phyloP scores from a whole-genome alignment of 257 asterid species.

The Nicotiana benthamiana region DNA sequence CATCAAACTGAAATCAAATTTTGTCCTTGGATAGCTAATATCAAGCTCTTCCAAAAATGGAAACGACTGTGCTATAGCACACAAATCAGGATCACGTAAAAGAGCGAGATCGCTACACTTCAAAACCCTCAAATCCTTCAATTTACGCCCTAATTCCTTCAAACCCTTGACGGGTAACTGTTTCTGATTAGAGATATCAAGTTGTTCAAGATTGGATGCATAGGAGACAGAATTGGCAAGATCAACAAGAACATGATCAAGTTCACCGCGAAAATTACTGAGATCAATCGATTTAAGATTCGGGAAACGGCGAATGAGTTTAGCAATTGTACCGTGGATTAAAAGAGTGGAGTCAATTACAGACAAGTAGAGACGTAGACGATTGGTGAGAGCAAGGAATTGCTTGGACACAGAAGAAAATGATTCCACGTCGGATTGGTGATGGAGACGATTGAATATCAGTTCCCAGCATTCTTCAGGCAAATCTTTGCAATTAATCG shows the following conservation, averaged over 20 bases:
- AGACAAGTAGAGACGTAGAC: neutral
- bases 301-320: constrained; percentile 8
- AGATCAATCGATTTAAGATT: constrained; percentile 13
- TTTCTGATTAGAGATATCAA: constrained; percentile 1
- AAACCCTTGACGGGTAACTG: neutral
- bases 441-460: constrained; percentile 7
- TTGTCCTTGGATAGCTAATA: constrained; percentile 10
- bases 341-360: neutral
- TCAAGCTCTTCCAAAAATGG: constrained; percentile 12
- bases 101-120: neutral
- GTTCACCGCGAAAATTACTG: neutral
- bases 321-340: constrained; percentile 2
- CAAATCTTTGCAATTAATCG: neutral
- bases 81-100: constrained; percentile 7
- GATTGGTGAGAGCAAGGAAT: constrained; percentile 14
- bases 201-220: neutral
- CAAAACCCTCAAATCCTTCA: constrained; percentile 12
- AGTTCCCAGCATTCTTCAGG: constrained; percentile 20
- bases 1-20: neutral
- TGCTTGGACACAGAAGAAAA: constrained; percentile 15
- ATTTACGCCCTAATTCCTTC: neutral
- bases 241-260: neutral
- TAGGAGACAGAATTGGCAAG: neutral
- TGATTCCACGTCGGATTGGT: constrained; percentile 11
- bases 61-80: constrained; percentile 1